A percentile compares a stretch with the other conserved stretches of the same genome.
These are phyloP conservation scores for Sugiyamaella paludigena DNA, from an alignment of 1,139 yeast species.

Conservation along the genomic window DNA sequence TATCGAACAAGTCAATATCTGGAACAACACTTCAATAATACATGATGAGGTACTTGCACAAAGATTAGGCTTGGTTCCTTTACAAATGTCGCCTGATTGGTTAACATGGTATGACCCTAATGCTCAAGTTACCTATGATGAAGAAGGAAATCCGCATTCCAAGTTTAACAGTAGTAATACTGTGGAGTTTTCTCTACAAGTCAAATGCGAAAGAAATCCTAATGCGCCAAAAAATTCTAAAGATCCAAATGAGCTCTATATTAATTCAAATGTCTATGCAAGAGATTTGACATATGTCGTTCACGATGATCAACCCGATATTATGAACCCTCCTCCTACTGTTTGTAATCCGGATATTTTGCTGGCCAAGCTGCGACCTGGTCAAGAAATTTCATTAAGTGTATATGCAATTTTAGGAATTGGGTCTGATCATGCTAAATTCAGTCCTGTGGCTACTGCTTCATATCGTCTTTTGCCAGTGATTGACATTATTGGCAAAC, in stretches of 20 bases:
- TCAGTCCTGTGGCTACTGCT: constrained; percentile 95
- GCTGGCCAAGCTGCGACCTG: constrained; percentile 90
- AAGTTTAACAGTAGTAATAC: constrained; percentile 78
- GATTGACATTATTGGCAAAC: constrained; percentile 61
- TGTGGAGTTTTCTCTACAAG: constrained; percentile 75
- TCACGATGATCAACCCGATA: constrained; percentile 79
- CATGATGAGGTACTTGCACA: constrained; percentile 97
- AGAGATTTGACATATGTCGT: constrained; percentile 87
- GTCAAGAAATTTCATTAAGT: constrained; percentile 88
- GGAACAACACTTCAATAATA: constrained; percentile 92
- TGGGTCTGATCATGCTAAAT: constrained; percentile 95
- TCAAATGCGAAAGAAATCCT: constrained; percentile 80
- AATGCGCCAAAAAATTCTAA: constrained; percentile 77
- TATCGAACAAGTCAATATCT: constrained; percentile 83
- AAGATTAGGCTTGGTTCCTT: constrained; percentile 87
- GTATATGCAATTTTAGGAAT: constrained; percentile 90
- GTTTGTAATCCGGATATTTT: constrained; percentile 69
- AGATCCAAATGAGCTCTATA: constrained; percentile 78
- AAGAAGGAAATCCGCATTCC: constrained; percentile 22
- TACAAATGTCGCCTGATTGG: constrained; percentile 85
- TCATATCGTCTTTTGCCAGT: constrained; percentile 95
- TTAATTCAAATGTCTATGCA: constrained; percentile 85
- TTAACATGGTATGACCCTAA: constrained; percentile 58
- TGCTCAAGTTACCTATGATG: constrained; percentile 36
- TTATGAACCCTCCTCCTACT: constrained; percentile 60